A percentile compares a stretch with the other conserved stretches of the same genome.
phyloP scores from a whole-genome alignment of 345 rosid species.

The Salix dunnii region DNA sequence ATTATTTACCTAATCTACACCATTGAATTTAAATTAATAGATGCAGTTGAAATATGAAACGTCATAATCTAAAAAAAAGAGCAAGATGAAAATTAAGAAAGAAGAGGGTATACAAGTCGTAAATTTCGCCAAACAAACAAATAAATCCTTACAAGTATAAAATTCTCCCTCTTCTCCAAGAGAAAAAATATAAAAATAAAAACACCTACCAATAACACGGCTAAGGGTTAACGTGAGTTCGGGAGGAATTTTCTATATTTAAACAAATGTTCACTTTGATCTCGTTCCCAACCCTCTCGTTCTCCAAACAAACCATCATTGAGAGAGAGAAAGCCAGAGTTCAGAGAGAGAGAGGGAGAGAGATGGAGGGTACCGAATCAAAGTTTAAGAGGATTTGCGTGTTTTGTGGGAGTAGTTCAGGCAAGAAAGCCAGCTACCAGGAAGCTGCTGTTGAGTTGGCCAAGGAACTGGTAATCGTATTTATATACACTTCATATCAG shows the following conservation, averaged over 20 bases:
- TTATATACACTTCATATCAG: background rate
- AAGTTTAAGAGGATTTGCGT: slow-evolving; percentile 85
- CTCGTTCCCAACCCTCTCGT: slow-evolving; percentile 19
- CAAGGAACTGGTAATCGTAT: slow-evolving; percentile 58
- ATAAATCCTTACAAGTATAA: background rate
- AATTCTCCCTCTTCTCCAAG: background rate
- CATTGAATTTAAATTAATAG: no score
- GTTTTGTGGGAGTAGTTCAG: slow-evolving; percentile 80
- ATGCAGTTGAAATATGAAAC: no score
- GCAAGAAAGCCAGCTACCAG: slow-evolving; percentile 73
- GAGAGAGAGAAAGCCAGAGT: background rate
- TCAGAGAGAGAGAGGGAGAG: slow-evolving; percentile 8
- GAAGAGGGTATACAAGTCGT: no score
- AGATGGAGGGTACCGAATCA: slow-evolving; percentile 54
- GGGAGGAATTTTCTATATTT: slow-evolving; percentile 11
- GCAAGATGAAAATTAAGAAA: no score
- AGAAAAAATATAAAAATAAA: background rate
- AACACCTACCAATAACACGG: background rate
- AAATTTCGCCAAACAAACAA: no score
- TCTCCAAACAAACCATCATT: background rate
- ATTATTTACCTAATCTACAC: no score
- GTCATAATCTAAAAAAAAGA: no score
- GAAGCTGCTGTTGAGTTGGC: slow-evolving; percentile 83
- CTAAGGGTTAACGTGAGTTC: background rate
- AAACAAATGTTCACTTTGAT: slow-evolving; percentile 15